Base-by-base conservation (phyloP, 1,139 yeast species). In the Geotrichum reessii region DNA sequence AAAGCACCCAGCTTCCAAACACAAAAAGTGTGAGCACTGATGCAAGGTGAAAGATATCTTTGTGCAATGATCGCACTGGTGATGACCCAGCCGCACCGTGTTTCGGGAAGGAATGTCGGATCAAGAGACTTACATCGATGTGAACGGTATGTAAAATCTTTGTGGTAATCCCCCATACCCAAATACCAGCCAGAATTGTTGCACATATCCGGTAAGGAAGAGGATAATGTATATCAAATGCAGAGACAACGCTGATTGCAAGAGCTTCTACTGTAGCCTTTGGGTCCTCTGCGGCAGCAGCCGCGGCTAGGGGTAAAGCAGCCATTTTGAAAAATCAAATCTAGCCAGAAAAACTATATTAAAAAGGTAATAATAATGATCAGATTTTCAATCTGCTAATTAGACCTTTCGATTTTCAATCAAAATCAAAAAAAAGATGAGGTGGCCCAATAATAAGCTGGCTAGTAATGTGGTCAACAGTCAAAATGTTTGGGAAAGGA, bases 161-260 rank as follows among this genome's bases (percentile, higher is more conserved):
- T 42, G 81, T 66, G 50, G 78, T 79, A 56, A 74, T 57, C 5
- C 74, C 76, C 85, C 85, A 82, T 21, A 79, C 69, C 79, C 83
- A 79, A 14, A 78, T 63, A 21, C 84, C 84, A 0, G 75, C 49
- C 52, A 78, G 68, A 3, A 81, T 63, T 37, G 80, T 71, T 8
- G 76, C 65, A 21, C 79, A 72, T 42, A 80, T 74, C 44, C 85
- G 70, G 64, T 76, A 81, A 1, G 85, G 83, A 21, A 80, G 65
- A 0, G 85, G 84, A 31, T 79, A 66, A 51, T 68, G 65, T 28
- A 71, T 59, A 60, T 77, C 78, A 61, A 77, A 76, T 22, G 56
- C 42, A 19, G 60, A n/a, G 28, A 48, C 47, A n/a, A 53, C 9
- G 27, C 14, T 17, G 40, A 28, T 19, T 5, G 52, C 52, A 4